Base-by-base conservation (phyloP, 345 rosid species). In the Cardamine occulta region DNA sequence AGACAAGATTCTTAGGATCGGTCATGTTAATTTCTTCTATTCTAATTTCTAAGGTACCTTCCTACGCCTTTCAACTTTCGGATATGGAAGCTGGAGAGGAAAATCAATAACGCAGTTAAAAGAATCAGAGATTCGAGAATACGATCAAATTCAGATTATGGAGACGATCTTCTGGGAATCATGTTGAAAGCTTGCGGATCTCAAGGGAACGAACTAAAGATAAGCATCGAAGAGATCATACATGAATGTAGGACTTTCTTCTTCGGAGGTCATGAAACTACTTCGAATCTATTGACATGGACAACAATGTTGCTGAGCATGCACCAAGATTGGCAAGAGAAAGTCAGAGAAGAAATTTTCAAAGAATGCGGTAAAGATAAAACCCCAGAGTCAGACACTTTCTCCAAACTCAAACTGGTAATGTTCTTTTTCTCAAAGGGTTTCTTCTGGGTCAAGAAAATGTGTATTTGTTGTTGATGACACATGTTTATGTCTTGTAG, bases 211-310 rank as follows among this genome's bases (percentile, higher is more conserved):
- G 18, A 74, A 18, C 55, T 14, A 4, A 81, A 78, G 35, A n/a
- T 83, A 67, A 79, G 40, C 53, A 70, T 73, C 2, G 68, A 71
- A n/a, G 77, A 78, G 53, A 65, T 84, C 48, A 72, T 83, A n/a
- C 88, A 83, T 45, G 89, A 87, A 35, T 87, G 94, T 67, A 84
- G 84, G 73, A 73, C 82, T 1, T 82, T 87, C 66, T 87, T 85
- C 63, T 68, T 89, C 8, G 86, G 81, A 1, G 88, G 90, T 7
- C 82, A 89, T 51, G 87, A 83, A 73, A 71, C 86, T 40, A 82
- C 80, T 21, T 47, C 86, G 19, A 68, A 62, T 61, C 62, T 86
- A 14, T 56, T 84, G 31, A 73, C 82, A 21, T 86, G 89, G 92
- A 72, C 83, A 2, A 32, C 64, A 44, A 35, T 86, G 68, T 62